Conservation (phyloP, 2,329 filamentous ascomycete species). For the Colletotrichum nymphaeae region DNA sequence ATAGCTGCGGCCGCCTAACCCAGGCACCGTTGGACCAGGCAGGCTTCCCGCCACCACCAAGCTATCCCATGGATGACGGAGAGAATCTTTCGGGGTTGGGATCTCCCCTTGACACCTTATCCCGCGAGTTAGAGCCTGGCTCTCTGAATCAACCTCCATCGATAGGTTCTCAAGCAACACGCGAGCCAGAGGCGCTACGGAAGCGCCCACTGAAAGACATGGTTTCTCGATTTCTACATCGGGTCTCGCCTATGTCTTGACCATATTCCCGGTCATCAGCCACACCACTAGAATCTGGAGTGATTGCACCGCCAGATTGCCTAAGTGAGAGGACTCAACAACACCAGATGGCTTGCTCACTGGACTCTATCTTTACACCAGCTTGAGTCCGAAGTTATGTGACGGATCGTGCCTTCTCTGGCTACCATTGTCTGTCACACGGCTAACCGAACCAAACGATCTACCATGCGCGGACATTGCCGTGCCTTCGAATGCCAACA, state of each 20-base stretch:
- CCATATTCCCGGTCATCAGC: background rate
- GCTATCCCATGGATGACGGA: background rate
- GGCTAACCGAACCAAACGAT: too few species aligned
- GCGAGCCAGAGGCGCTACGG: background rate
- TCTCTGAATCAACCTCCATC: background rate
- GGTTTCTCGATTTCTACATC: background rate
- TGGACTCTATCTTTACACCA: too few species aligned
- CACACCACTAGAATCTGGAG: background rate
- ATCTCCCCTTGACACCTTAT: background rate
- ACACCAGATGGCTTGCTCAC: background rate
- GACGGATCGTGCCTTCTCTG: too few species aligned
- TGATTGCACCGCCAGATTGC: background rate
- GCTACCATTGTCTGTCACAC: too few species aligned
- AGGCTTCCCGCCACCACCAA: background rate
- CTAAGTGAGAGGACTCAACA: background rate
- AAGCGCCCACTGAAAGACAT: background rate
- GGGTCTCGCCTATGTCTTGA: conserved; percentile 4
- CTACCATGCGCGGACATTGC: background rate
- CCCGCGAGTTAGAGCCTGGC: background rate
- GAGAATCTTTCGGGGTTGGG: background rate
- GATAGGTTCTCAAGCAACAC: background rate
- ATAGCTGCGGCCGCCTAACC: background rate
- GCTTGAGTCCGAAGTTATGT: too few species aligned
- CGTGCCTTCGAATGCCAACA: background rate
- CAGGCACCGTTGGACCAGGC: background rate